These are phyloP conservation scores for Histomonas meleagridis DNA, from an alignment of 208 protist species.

Conservation along the genomic window DNA sequence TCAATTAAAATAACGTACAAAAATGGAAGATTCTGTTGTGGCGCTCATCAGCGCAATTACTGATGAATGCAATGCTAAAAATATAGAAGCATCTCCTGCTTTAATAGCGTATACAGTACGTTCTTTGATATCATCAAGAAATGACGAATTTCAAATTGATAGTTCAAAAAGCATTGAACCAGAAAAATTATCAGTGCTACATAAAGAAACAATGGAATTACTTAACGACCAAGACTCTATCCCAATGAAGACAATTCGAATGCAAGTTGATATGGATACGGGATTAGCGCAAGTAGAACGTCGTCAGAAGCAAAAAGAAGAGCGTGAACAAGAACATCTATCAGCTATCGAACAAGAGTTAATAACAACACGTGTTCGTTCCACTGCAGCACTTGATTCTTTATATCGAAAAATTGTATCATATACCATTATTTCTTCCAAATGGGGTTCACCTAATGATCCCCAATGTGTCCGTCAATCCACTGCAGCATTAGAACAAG, in stretches of 20 bases:
- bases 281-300: background rate
- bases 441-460: constrained; percentile 31
- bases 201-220: background rate
- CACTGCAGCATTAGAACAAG: constrained; percentile 36
- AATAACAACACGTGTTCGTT: constrained; percentile 21
- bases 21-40: constrained; percentile 17
- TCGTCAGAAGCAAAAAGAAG: background rate
- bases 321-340: background rate
- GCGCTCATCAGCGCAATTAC: background rate
- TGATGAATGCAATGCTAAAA: background rate
- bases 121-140: background rate
- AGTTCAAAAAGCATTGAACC: background rate
- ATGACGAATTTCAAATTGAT: constrained; percentile 20
- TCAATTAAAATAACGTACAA: background rate
- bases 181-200: background rate
- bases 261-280: constrained; percentile 42
- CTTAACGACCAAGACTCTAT: constrained; percentile 29
- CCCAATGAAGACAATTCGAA: constrained; percentile 40
- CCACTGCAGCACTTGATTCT: background rate
- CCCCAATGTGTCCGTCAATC: constrained; percentile 39
- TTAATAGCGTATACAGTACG: constrained; percentile 23
- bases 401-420: constrained; percentile 38
- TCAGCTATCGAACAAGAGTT: constrained; percentile 36
- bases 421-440: constrained; percentile 14
- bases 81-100: constrained; percentile 9